These are phyloP conservation scores for Tuber umbilicatum DNA, from an alignment of 495 filamentous ascomycete genomes.

Conservation along the genomic window DNA sequence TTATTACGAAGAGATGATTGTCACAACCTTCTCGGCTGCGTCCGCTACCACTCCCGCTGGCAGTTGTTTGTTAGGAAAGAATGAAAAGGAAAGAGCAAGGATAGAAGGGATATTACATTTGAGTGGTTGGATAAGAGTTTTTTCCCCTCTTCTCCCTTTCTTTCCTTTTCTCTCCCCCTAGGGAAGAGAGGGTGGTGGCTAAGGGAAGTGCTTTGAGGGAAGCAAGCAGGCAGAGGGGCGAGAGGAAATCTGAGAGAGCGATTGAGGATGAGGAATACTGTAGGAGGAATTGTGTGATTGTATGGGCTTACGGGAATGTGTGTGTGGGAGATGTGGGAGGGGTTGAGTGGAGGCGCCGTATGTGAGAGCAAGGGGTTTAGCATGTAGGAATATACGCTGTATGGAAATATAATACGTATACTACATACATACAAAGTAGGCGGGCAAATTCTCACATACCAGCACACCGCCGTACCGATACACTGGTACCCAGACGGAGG, in stretches of 20 bases:
- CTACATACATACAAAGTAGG: constrained; percentile 3
- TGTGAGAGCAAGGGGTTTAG: background rate
- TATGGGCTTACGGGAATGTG: background rate
- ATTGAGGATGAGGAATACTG: background rate
- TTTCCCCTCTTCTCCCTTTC: background rate
- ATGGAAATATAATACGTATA: background rate
- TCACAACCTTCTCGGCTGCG: constrained; percentile 1
- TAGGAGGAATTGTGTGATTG: constrained; percentile 1
- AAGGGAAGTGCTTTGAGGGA: background rate
- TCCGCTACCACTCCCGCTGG: constrained; percentile 2
- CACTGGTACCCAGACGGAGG: background rate
- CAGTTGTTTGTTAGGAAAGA: constrained; percentile 13
- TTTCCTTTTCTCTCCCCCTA: background rate
- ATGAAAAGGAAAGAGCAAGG: background rate
- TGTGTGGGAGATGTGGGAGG: background rate
- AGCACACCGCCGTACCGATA: background rate
- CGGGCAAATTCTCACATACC: background rate
- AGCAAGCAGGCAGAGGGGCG: background rate
- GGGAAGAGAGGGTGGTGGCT: background rate
- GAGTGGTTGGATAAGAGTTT: background rate
- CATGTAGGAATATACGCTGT: constrained; percentile 2
- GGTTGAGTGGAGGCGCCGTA: background rate
- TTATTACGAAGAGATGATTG: constrained; percentile 5
- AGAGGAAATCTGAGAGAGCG: background rate
- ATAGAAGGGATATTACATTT: constrained; percentile 9